These are phyloP conservation scores for Skeletonema costatum DNA, from an alignment of 108 stramenopile species.

Conservation along the genomic window DNA sequence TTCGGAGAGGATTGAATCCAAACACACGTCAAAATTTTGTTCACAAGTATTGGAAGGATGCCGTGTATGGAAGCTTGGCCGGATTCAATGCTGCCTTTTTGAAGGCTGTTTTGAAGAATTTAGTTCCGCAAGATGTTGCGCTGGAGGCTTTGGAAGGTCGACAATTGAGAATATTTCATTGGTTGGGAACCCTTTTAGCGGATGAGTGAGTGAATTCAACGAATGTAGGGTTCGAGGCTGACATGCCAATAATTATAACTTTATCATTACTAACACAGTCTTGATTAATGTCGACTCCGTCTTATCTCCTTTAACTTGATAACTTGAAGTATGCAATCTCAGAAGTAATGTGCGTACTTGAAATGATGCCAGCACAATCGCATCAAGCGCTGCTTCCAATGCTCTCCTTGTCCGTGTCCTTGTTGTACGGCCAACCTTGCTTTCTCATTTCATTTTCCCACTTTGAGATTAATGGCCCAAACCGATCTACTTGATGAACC, in stretches of 20 bases:
- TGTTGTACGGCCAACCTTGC: slow-evolving; percentile 23
- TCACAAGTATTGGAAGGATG: slow-evolving; percentile 91
- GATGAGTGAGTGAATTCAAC: slow-evolving; percentile 7
- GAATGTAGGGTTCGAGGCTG: too few species aligned
- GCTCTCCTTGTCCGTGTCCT: neutral
- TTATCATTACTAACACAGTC: too few species aligned
- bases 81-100: slow-evolving; percentile 91
- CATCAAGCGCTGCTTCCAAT: too few species aligned
- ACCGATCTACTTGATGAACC: slow-evolving; percentile 37
- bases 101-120: slow-evolving; percentile 88
- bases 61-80: slow-evolving; percentile 88
- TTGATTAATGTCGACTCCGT: too few species aligned
- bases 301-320: too few species aligned
- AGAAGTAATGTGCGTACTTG: too few species aligned
- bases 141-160: slow-evolving; percentile 42
- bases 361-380: too few species aligned
- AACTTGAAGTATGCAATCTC: too few species aligned
- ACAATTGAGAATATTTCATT: slow-evolving; percentile 41
- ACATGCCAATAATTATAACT: too few species aligned
- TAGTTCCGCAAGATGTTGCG: slow-evolving; percentile 75
- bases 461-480: slow-evolving; percentile 5
- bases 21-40: slow-evolving; percentile 76
- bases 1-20: slow-evolving; percentile 87
- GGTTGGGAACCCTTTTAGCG: slow-evolving; percentile 33
- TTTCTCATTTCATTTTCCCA: slow-evolving; percentile 21